These are phyloP conservation scores for Emergomyces africanus DNA, from an alignment of 2,329 filamentous ascomycete species.

Conservation along the genomic window DNA sequence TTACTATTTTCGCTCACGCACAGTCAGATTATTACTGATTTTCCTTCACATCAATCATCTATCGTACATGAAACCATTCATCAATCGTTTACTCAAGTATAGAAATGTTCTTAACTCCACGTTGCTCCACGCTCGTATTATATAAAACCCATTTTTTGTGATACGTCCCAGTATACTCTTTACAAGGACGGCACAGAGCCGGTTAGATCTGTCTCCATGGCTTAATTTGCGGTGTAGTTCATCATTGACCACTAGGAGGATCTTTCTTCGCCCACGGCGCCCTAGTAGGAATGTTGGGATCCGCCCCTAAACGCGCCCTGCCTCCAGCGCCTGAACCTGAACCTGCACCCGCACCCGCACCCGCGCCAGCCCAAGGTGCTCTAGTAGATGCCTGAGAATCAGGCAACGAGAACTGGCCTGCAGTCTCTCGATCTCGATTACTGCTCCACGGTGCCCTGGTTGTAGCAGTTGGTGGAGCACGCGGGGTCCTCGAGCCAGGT, in stretches of 20 bases:
- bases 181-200: neutral
- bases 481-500: neutral
- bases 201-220: neutral
- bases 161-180: neutral
- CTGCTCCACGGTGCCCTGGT: constrained; percentile 31
- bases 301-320: no score
- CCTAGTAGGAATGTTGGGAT: neutral
- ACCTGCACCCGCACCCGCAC: neutral
- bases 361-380: constrained; percentile 7
- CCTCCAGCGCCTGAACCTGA: no score
- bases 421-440: constrained; percentile 7
- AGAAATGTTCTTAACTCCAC: neutral
- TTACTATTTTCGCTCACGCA: neutral
- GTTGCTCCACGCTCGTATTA: neutral
- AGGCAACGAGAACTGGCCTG: neutral
- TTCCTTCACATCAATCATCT: neutral
- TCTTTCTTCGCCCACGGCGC: constrained; percentile 1
- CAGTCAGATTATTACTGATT: neutral
- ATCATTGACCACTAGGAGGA: neutral
- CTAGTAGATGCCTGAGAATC: neutral
- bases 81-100: neutral
- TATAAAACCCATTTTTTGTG: neutral
- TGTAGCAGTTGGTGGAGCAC: constrained; percentile 6
- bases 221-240: neutral
- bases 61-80: neutral